phyloP scores from a whole-genome alignment of 768 basidiomycete genomes.

The Rhizopogon rudus region DNA sequence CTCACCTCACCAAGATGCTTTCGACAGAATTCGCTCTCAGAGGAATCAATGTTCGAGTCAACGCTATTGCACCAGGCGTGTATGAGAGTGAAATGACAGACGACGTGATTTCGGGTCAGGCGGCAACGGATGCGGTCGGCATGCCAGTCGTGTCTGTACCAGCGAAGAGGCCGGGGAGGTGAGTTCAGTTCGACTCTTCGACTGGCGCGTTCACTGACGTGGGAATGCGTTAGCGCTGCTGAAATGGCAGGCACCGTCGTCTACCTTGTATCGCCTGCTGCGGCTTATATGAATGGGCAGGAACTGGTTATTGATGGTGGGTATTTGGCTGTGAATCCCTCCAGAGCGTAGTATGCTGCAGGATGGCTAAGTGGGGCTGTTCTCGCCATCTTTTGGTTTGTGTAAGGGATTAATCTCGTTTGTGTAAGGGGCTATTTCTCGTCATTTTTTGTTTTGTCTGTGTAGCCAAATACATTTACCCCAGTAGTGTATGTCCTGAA shows the following conservation, averaged over 20 bases:
- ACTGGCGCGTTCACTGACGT: conserved; percentile 2
- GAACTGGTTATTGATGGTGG: conserved; percentile 78
- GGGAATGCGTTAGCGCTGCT: conserved; percentile 39
- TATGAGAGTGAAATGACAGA: conserved; percentile 74
- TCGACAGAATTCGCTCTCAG: conserved; percentile 72
- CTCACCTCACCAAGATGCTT: conserved; percentile 73
- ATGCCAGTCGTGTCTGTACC: conserved; percentile 62
- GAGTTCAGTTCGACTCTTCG: conserved; percentile 24
- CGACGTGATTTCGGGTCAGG: conserved; percentile 40
- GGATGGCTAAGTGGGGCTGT: too few relatives aligned
- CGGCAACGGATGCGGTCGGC: conserved; percentile 48
- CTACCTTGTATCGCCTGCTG: conserved; percentile 69
- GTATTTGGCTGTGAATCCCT: conserved; percentile 68
- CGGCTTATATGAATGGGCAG: conserved; percentile 73
- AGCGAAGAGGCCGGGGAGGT: conserved; percentile 61
- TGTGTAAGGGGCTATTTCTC: too few relatives aligned
- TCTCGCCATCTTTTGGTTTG: too few relatives aligned
- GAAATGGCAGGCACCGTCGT: conserved; percentile 79
- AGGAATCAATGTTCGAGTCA: conserved; percentile 63
- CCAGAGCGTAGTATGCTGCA: conserved; percentile 28
- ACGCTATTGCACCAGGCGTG: conserved; percentile 71
- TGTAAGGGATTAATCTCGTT: too few relatives aligned
- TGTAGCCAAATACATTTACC: too few relatives aligned
- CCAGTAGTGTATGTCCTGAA: too few relatives aligned
- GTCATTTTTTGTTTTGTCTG: too few relatives aligned